These are phyloP conservation scores for Hyaloperonospora arabidopsidis DNA, from an alignment of 352 stramenopile species.

Conservation along the genomic window DNA sequence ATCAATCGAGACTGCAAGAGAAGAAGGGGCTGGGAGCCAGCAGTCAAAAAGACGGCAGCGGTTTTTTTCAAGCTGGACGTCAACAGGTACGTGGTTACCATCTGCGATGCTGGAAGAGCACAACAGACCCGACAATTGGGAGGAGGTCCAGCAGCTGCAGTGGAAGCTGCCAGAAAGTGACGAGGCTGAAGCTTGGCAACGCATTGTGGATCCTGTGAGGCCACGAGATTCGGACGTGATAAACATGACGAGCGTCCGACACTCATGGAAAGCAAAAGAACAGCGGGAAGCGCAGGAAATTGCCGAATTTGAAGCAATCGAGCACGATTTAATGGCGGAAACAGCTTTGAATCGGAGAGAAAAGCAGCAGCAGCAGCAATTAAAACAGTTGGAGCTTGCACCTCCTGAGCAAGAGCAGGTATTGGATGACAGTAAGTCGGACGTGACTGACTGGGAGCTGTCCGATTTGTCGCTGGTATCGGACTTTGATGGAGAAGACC, in stretches of 20 bases:
- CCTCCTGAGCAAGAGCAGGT: slow-evolving; percentile 1
- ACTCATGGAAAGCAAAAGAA: slow-evolving; percentile 48
- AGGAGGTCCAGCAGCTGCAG: no score
- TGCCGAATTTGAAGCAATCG: slow-evolving; percentile 70
- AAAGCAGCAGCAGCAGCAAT: slow-evolving; percentile 18
- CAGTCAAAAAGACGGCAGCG: no score
- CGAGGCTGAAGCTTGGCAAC: slow-evolving; percentile 20
- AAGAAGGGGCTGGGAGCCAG: no score
- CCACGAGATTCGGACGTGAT: slow-evolving; percentile 48
- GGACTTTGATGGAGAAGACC: slow-evolving; percentile 23
- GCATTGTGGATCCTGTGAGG: slow-evolving; percentile 15
- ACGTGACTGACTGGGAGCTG: slow-evolving; percentile 9
- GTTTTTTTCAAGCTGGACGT: no score
- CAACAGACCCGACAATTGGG: no score
- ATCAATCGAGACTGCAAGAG: no score
- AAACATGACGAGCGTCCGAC: slow-evolving; percentile 39
- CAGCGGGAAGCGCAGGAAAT: slow-evolving; percentile 66
- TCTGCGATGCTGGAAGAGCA: no score
- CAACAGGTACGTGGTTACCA: no score
- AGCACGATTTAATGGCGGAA: slow-evolving; percentile 53
- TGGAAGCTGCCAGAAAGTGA: neutral
- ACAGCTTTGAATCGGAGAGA: slow-evolving; percentile 52
- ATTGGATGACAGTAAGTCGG: slow-evolving; percentile 11
- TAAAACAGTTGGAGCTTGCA: neutral
- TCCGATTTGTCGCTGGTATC: slow-evolving; percentile 29